Evolutionary conservation across 192 early-diverging fungal genomes (phyloP), one percentile per base, ranked within the genome.

Genomic region (Powellomyces hirtus): DNA sequence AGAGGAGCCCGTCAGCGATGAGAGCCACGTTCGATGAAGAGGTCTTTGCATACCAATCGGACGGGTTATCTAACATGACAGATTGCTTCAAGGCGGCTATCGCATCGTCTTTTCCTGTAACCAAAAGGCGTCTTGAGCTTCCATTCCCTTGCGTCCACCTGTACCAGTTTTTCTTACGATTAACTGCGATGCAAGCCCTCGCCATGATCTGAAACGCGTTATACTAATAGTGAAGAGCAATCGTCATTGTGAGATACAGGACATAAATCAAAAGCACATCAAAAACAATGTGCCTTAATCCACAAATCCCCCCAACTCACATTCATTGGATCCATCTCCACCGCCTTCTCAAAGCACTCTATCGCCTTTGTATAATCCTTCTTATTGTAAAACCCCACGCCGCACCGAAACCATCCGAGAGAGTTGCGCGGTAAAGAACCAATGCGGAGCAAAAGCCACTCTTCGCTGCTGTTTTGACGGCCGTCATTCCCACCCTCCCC

Each of bases 161-260:
- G n/a, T n/a, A n/a, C n/a, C n/a, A n/a, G n/a, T n/a, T n/a, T n/a
- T 0, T 35, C 76, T 50, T 64, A 81, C 82, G 72, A 59, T 86
- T 86, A 10, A 86, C 84, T 11, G 84, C 84, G 18, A 86, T 86
- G 55, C 84, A 86, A 14, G 84, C 84, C 38, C 84, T 22, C 0
- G 84, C 84, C 84, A 86, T 84, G 66, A 86, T 84, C 56, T 86
- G 84, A 60, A 68, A 86, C 20, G 84, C 84, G 59, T 86, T 86
- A 67, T 86, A 86, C 84, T 85, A 37, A 2, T 30, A 29, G 6
- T 31, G 18, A 27, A 27, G 33, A 30, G 7, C 53, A 56, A 56
- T 31, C 20, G 26, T 18, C n/a, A 49, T 42, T 42, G 8, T 42
- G 10, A 42, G 10, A 42, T 18, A 18, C 18, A n/a, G n/a, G n/a